Base-by-base conservation (phyloP, 2,329 filamentous ascomycete species). In the Aspergillus sergii region DNA sequence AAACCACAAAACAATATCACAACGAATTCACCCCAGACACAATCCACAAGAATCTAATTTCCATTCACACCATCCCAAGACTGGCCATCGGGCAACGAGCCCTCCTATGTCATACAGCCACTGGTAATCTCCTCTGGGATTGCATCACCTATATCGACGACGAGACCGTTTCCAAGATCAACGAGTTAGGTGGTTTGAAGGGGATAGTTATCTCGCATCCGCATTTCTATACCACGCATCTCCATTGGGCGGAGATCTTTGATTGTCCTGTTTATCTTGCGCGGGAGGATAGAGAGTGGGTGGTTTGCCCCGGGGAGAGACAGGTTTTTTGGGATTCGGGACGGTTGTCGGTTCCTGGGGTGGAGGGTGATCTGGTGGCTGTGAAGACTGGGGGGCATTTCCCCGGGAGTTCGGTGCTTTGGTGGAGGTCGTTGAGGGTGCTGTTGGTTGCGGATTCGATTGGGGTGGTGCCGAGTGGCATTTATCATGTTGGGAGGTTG, bases 311-410 rank as follows among this genome's bases (percentile, higher is more conserved):
- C 10, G 82, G 36, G 16, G 11, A 46, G 50, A 69, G 60, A 55
- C 75, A 60, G 76, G 84, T 64, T 1, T 65, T 69, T 16, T 73
- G 71, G 68, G 50, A 63, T 48, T 68, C 66, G n/a, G 39, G 74
- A 14, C 76, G 82, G 50, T 75, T 83, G 10, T 74, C 26, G 58
- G 55, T 11, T 34, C 51, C 48, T 54, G 26, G 21, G 32, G 41
- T 51, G 30, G 45, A 26, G 34, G 30, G 82, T 0, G 87, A 85
- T 0, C 82, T 89, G 4, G 85, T 80, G 36, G 87, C 86, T 0
- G 81, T 94, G 58, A 92, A 92, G 75, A 82, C 89, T 0, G 91
- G 91, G 0, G 92, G 92, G 0, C 92, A 96, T 79, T 95, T 95
- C 71, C 89, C 90, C 0, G 92, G 92, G 0, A 91, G 88, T 67